Percentiles rank a stretch among this genome's conserved stretches.
phyloP scores from a whole-genome alignment of 352 stramenopile species.

The Phytopythium boreale region DNA sequence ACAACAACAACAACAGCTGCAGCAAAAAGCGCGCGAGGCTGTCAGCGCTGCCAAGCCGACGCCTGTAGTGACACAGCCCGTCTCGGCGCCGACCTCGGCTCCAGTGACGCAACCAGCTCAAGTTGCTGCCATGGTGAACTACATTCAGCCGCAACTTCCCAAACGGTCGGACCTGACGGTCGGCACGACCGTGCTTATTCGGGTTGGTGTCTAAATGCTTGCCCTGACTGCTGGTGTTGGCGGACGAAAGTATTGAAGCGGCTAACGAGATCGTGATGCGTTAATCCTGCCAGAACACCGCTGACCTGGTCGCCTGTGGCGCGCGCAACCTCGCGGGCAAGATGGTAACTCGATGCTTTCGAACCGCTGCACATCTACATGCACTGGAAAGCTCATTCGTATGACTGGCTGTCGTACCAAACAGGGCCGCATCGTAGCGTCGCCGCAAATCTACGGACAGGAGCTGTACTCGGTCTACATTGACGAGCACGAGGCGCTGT shows the following conservation, averaged over 20 bases:
- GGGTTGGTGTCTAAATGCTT: slow-evolving; percentile 25
- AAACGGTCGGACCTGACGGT: slow-evolving; percentile 65
- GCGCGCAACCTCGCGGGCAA: slow-evolving; percentile 74
- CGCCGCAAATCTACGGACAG: slow-evolving; percentile 71
- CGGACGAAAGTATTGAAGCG: too few relatives aligned
- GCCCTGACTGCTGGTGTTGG: too few relatives aligned
- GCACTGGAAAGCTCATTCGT: not conserved
- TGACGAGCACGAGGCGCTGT: slow-evolving; percentile 77
- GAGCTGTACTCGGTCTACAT: slow-evolving; percentile 84
- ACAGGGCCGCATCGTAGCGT: slow-evolving; percentile 63
- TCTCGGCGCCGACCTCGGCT: not conserved
- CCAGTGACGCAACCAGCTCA: not conserved
- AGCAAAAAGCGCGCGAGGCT: not conserved
- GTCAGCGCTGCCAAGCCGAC: not conserved
- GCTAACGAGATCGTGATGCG: not conserved
- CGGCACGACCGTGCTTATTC: slow-evolving; percentile 63
- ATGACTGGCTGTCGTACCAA: not conserved
- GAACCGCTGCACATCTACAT: not conserved
- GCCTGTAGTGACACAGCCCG: not conserved
- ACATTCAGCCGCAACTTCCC: slow-evolving; percentile 15
- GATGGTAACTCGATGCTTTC: slow-evolving; percentile 20
- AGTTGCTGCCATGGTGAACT: slow-evolving; percentile 1
- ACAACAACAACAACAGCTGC: not conserved
- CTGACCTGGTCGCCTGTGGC: slow-evolving; percentile 69
- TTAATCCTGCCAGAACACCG: slow-evolving; percentile 41